Evolutionary conservation across 805 yeast genomes (phyloP).

Genomic region (Ogataea angusta): DNA sequence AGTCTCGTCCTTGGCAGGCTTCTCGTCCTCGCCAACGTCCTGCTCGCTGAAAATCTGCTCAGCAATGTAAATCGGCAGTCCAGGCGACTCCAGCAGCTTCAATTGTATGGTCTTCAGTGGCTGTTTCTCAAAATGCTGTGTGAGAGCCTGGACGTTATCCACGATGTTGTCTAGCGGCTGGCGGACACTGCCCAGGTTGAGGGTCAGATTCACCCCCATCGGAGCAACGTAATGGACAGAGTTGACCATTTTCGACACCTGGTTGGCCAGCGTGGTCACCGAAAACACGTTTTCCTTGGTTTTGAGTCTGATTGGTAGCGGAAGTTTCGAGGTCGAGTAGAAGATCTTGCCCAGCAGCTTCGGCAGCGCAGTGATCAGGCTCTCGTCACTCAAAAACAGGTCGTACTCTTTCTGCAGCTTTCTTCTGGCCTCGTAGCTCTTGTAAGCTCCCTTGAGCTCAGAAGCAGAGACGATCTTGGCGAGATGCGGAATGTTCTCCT

Average conservation of each 20-base stretch:
- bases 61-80: conserved; percentile 76
- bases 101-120: conserved; percentile 57
- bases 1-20: conserved; percentile 25
- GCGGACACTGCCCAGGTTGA: conserved; percentile 61
- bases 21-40: conserved; percentile 42
- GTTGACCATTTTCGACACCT: conserved; percentile 53
- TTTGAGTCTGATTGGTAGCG: conserved; percentile 57
- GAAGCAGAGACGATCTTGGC: conserved; percentile 62
- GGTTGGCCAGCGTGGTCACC: conserved; percentile 50
- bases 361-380: conserved; percentile 76
- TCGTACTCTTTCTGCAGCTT: conserved; percentile 67
- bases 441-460: conserved; percentile 79
- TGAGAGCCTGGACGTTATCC: conserved; percentile 58
- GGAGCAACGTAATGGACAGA: conserved; percentile 67
- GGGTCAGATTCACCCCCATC: conserved; percentile 62
- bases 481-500: conserved; percentile 43
- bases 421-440: conserved; percentile 85
- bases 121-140: conserved; percentile 41
- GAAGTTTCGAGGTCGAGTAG: conserved; percentile 58
- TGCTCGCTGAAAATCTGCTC: conserved; percentile 50
- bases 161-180: conserved; percentile 48
- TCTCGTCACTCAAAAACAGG: conserved; percentile 81
- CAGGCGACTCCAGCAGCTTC: conserved; percentile 71
- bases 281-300: conserved; percentile 34
- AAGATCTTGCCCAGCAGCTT: conserved; percentile 78